phyloP scores from a whole-genome alignment of 345 rosid genomes.

The Abelmoschus esculentus region DNA sequence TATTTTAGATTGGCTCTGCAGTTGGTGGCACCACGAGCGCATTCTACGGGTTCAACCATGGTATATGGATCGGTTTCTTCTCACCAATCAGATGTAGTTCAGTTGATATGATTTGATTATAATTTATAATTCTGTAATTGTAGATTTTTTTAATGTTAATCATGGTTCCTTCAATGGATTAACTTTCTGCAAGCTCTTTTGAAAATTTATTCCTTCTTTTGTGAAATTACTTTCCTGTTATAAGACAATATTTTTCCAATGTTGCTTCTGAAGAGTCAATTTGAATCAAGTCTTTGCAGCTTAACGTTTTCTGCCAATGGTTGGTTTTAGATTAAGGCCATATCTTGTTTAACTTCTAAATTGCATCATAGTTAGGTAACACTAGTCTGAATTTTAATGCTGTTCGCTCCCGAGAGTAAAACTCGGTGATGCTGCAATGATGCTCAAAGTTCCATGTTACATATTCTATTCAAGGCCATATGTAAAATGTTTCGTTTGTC shows the following conservation, averaged over 20 bases:
- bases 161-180: background rate
- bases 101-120: background rate
- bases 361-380: background rate
- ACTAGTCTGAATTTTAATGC: background rate
- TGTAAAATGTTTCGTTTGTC: background rate
- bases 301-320: background rate
- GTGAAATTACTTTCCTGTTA: background rate
- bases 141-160: too few relatives aligned
- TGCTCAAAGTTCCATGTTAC: background rate
- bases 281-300: background rate
- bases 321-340: background rate
- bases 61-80: conserved; percentile 19
- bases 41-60: conserved; percentile 66
- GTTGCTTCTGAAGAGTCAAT: background rate
- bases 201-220: too few relatives aligned
- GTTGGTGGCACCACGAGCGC: conserved; percentile 74
- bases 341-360: background rate
- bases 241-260: background rate
- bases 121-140: background rate
- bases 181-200: too few relatives aligned
- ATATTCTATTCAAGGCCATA: background rate
- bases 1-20: conserved; percentile 75
- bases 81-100: background rate
- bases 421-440: background rate
- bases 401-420: background rate